Evolutionary conservation across 2,329 filamentous ascomycete species (phyloP), one percentile per base, ranked within the genome.

Genomic region (Davidsoniella virescens): DNA sequence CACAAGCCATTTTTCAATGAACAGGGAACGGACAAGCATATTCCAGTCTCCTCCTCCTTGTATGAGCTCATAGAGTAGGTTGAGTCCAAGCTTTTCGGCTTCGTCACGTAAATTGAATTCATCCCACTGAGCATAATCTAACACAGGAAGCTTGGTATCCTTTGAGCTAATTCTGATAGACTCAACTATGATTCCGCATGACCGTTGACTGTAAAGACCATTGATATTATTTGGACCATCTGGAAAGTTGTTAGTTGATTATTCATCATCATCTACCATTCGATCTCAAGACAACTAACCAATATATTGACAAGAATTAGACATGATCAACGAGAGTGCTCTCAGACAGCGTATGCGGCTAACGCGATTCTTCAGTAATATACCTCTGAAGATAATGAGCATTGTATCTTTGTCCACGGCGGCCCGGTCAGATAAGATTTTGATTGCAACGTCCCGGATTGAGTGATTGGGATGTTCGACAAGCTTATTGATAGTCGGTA

Each of bases 1-100:
- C 33, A 69, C 73, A n/a, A 88, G 71, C 84, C 84, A 88, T 51
- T 75, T 77, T 54, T 81, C 78, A 38, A 88, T 71, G 54, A 88
- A 76, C 5, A 72, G 71, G 37, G 80, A 77, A 59, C 76, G 70
- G 50, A 81, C 65, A 16, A 87, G 64, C 49, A 71, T 71, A 23
- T 70, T 69, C 1, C 72, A 65, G 16, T 75, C 72, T 56, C 76
- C 75, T 54, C 75, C 73, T 4, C 29, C 18, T 53, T 70, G 71
- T n/a, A 82, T 67, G 2, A 87, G 65, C 54, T 78, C 70, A 33
- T 65, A 63, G 44, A 78, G 59, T 43, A 82, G 70, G 62, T 75
- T 69, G 44, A 82, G 69, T 53, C 73, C 77, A 20, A 76, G 69
- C 56, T 74, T 72, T 60, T 82, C 78, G 43, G 71, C 66, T 60